A percentile compares a stretch with the other conserved stretches of the same genome.
Conservation (phyloP, 305 asterid species). For the Fraxinus sp. region DNA sequence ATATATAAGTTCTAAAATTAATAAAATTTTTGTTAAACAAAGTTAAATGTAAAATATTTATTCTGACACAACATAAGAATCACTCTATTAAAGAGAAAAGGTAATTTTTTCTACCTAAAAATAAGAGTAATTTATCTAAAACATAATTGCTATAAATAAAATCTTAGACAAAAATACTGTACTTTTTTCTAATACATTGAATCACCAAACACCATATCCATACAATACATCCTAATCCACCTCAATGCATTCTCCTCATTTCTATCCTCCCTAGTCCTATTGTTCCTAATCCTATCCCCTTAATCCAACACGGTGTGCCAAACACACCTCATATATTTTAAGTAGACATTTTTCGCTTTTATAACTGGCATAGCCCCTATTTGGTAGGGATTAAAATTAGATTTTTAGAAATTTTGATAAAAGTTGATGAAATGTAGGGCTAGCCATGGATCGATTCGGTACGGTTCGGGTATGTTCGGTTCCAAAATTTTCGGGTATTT, state of each 20-base stretch:
- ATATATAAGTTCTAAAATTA: not conserved
- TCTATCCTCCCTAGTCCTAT: not conserved
- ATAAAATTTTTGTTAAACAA: not conserved
- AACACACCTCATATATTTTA: not conserved
- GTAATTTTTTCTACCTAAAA: too few relatives aligned
- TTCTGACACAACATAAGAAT: not conserved
- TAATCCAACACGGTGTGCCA: not conserved
- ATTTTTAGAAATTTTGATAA: too few relatives aligned
- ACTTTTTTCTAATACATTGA: not conserved
- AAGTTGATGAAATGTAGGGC: too few relatives aligned
- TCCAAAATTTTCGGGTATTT: too few relatives aligned
- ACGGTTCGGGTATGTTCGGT: too few relatives aligned
- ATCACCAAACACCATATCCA: not conserved
- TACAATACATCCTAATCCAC: not conserved
- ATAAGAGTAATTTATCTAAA: not conserved
- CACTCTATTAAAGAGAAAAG: too few relatives aligned
- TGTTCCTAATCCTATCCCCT: not conserved
- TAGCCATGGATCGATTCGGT: too few relatives aligned
- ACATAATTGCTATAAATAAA: not conserved
- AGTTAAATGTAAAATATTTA: not conserved
- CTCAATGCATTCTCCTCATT: not conserved
- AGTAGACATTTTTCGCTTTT: not conserved
- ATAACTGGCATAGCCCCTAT: not conserved
- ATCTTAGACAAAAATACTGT: not conserved
- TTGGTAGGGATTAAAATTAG: too few relatives aligned